Percentiles rank a stretch among this genome's conserved stretches.
Conservation (phyloP, 352 stramenopile species). For the Hyaloperonospora arabidopsidis region DNA sequence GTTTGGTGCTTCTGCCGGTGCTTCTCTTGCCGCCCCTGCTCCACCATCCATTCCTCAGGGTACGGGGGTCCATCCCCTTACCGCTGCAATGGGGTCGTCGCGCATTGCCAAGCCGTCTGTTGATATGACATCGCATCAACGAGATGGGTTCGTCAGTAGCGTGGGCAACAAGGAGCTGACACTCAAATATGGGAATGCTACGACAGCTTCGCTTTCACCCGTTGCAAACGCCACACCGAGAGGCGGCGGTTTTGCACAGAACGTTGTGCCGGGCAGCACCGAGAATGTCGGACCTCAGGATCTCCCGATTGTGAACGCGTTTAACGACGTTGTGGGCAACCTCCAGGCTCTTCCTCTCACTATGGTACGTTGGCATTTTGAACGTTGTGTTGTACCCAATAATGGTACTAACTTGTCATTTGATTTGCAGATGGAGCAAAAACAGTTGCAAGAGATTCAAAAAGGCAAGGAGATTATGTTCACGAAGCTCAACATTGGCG, state of each 20-base stretch:
- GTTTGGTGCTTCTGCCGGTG: slow-evolving; percentile 26
- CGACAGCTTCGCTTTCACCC: slow-evolving; percentile 54
- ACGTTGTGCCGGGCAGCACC: slow-evolving; percentile 53
- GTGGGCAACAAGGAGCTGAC: slow-evolving; percentile 83
- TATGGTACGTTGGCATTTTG: slow-evolving; percentile 47
- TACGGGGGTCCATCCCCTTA: slow-evolving; percentile 63
- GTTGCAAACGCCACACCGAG: slow-evolving; percentile 28
- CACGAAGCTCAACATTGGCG: slow-evolving; percentile 78
- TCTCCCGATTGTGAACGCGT: slow-evolving; percentile 67
- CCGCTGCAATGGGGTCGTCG: slow-evolving; percentile 52
- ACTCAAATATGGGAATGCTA: slow-evolving; percentile 79
- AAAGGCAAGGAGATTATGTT: slow-evolving; percentile 85
- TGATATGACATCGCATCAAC: slow-evolving; percentile 75
- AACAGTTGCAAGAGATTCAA: slow-evolving; percentile 78
- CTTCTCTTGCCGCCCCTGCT: slow-evolving; percentile 9
- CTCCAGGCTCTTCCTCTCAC: slow-evolving; percentile 67
- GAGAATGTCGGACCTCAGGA: slow-evolving; percentile 70
- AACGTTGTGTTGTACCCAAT: too few relatives aligned
- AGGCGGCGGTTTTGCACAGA: slow-evolving; percentile 32
- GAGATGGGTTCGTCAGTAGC: slow-evolving; percentile 79
- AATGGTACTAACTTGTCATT: slow-evolving; percentile 9
- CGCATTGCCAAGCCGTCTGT: slow-evolving; percentile 75
- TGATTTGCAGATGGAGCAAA: slow-evolving; percentile 70
- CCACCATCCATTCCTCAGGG: slow-evolving; percentile 45
- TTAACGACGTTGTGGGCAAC: slow-evolving; percentile 73